Base-by-base conservation (phyloP, 495 filamentous ascomycete genomes). In the Rhizodiscina lignyota region DNA sequence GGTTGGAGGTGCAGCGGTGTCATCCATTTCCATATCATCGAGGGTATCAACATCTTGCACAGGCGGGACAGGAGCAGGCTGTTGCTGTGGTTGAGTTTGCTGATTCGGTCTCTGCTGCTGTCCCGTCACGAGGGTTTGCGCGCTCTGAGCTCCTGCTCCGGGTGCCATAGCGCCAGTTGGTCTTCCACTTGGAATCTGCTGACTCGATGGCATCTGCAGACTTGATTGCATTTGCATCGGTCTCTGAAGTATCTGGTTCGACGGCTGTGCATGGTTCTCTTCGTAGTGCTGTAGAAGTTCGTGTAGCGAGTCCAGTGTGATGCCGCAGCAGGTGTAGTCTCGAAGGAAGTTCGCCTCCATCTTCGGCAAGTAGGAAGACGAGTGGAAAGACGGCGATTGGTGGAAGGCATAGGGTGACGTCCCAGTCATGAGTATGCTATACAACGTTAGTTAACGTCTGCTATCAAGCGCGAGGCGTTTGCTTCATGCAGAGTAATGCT, bases 11-110 rank as follows among this genome's bases (percentile, higher is more conserved):
- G 41, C 43, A 2, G 4, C 37, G 1, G 73, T 65, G 38, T 94
- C 85, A 51, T 96, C 89, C 74, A 97, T 73, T 52, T 96, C 89
- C 89, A 97, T 94, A 48, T 91, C 82, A 38, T 84, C 85, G 17
- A 92, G 77, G 4, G 77, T 71, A 50, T 92, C 85, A 66, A 86
- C 75, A 48, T 93, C 85, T 34, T 74, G 72, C 24, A 56, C 53
- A 24, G 56, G 49, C 28, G 55, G 44, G 26, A 61, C 45, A 30
- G 61, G 56, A 27, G 52, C 48, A 43, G n/a, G n/a, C n/a, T n/a
- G n/a, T n/a, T n/a, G n/a, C n/a, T n/a, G n/a, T n/a, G n/a, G n/a
- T n/a, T n/a, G n/a, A n/a, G n/a, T n/a, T n/a, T n/a, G n/a, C n/a
- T n/a, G n/a, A n/a, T n/a, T n/a, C n/a, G n/a, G n/a, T n/a, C n/a